phyloP scores from a whole-genome alignment of 768 basidiomycete genomes.

The Boletus reticulatus region DNA sequence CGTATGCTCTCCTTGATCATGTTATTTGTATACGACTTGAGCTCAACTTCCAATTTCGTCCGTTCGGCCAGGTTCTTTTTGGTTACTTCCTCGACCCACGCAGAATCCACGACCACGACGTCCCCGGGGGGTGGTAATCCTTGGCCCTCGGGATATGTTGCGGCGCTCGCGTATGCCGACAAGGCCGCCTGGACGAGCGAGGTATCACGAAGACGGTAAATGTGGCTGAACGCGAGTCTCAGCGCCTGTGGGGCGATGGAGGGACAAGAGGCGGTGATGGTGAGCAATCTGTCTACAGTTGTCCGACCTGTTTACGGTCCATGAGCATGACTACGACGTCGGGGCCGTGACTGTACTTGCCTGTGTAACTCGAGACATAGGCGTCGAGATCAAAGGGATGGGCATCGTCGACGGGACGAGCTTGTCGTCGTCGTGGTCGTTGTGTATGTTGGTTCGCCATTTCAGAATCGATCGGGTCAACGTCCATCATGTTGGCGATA shows the following conservation, averaged over 20 bases:
- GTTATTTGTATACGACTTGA: conserved; percentile 93
- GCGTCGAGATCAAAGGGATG: conserved; percentile 89
- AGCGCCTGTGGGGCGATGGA: conserved; percentile 71
- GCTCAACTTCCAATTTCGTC: conserved; percentile 86
- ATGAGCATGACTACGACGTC: background rate
- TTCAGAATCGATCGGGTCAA: conserved; percentile 29
- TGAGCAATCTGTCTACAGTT: conserved; percentile 69
- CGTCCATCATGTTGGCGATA: conserved; percentile 24
- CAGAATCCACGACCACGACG: conserved; percentile 54
- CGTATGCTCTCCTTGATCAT: conserved; percentile 99
- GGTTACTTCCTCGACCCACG: conserved; percentile 70
- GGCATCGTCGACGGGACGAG: conserved; percentile 63
- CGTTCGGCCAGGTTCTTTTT: conserved; percentile 70
- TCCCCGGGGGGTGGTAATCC: conserved; percentile 46
- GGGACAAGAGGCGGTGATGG: conserved; percentile 64
- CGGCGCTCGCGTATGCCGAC: conserved; percentile 52
- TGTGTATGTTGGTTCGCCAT: conserved; percentile 12
- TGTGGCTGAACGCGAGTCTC: conserved; percentile 59
- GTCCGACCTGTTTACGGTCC: conserved; percentile 54
- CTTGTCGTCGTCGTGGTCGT: conserved; percentile 17
- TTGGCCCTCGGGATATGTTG: conserved; percentile 29
- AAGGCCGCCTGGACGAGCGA: conserved; percentile 51
- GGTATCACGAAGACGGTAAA: conserved; percentile 69
- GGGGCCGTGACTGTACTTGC: conserved; percentile 35
- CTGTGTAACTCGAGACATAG: conserved; percentile 74